Evolutionary conservation across 345 rosid genomes (phyloP), one percentile per base, ranked within the genome.

Genomic region (Euphorbia tirucalli): DNA sequence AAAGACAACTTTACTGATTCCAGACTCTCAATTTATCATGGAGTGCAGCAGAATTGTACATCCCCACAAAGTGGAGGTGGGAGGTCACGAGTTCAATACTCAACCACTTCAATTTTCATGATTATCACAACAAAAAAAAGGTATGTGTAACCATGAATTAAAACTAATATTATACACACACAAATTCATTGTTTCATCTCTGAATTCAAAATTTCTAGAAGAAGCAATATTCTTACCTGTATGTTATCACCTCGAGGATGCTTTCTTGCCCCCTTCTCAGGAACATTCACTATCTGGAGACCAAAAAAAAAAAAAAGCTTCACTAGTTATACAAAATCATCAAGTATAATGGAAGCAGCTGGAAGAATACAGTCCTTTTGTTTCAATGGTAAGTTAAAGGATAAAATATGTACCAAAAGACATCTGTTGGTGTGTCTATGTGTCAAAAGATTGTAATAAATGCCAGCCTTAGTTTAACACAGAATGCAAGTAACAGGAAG

Each of bases 191-290:
- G 9, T 5, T 41, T 41, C 9, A 41, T 4, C 44, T 41, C 44
- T 41, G 44, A 41, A 41, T 41, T 41, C 1, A 41, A 4, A 41
- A 41, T 41, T 69, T 58, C 39, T 2, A 54, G 30, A 58, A 39
- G 22, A 22, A 15, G 22, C 35, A 11, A 11, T 7, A 8, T 37
- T 3, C 44, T 31, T 79, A 94, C 98, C 96, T 94, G 98, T 83
- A 94, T 84, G 80, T 87, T 93, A 81, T 92, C 97, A 75, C 93
- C 93, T 65, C 97, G 88, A 70, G 98, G 97, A 84, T 94, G 98
- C 85, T 94, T 94, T 85, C 98, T 90, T 61, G 97, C 95, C 49
- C 97, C 98, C 75, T 94, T 94, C 87, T 93, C 97, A 28, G 98
- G 98, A 83, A 94, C 97, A 78, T 86, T 94, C 44, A 94, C 97